phyloP scores from a whole-genome alignment of 177 flowering plant genomes.

The Tripterygium wilfordii region DNA sequence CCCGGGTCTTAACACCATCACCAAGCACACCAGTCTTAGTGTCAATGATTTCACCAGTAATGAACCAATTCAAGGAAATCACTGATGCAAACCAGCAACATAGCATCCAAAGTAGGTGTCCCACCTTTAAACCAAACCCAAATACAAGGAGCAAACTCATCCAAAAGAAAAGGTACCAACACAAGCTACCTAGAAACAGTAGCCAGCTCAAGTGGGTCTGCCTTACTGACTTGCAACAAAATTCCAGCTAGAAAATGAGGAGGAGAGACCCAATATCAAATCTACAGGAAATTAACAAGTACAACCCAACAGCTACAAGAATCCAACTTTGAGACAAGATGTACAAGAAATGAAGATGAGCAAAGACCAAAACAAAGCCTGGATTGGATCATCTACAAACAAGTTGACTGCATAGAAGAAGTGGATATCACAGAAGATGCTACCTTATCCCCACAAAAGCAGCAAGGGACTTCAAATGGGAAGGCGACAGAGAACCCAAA shows the following conservation, averaged over 20 bases:
- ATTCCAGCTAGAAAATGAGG: conserved; percentile 7
- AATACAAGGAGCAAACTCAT: conserved; percentile 51
- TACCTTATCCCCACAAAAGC: conserved; percentile 27
- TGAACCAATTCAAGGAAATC: conserved; percentile 60
- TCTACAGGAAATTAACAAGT: conserved; percentile 24
- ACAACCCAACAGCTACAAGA: conserved; percentile 12
- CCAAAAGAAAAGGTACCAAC: conserved; percentile 24
- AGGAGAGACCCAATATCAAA: conserved; percentile 17
- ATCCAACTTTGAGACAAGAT: conserved; percentile 14
- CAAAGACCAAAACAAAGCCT: too few relatives aligned
- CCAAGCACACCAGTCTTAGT: conserved; percentile 33
- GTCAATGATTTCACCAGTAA: conserved; percentile 48
- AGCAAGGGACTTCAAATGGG: conserved; percentile 11
- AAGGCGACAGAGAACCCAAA: conserved; percentile 9
- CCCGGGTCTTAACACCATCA: conserved; percentile 41
- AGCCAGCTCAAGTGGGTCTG: conserved; percentile 15
- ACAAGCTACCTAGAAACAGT: conserved; percentile 16
- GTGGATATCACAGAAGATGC: conserved; percentile 21
- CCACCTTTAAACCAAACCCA: conserved; percentile 59
- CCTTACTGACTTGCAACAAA: conserved; percentile 13
- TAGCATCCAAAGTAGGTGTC: conserved; percentile 52
- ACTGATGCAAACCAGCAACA: conserved; percentile 54
- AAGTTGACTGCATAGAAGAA: neutral
- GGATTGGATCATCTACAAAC: too few relatives aligned
- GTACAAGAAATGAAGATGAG: conserved; percentile 2